phyloP scores from a whole-genome alignment of 208 protist genomes.

The Naegleria fowleri region DNA sequence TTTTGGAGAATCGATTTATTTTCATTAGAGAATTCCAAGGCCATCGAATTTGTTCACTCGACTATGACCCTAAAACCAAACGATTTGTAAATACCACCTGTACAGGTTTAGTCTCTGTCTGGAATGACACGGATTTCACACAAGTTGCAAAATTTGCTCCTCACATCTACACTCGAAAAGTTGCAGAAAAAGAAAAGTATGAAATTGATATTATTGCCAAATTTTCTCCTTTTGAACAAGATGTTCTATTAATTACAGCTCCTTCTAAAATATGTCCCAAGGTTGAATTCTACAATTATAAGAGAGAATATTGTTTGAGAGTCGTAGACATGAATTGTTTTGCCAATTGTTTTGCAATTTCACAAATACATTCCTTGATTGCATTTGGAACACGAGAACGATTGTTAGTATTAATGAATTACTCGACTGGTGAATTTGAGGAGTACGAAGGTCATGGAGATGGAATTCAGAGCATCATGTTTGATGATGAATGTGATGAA shows the following conservation, averaged over 20 bases:
- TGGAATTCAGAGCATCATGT: neutral
- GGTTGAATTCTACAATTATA: neutral
- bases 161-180: neutral
- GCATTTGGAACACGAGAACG: neutral
- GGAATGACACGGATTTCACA: neutral
- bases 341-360: neutral
- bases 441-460: neutral
- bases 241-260: neutral
- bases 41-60: neutral
- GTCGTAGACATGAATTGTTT: neutral
- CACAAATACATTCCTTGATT: neutral
- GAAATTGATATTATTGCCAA: neutral
- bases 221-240: neutral
- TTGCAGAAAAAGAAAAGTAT: neutral
- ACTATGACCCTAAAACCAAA: neutral
- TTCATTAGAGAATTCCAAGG: neutral
- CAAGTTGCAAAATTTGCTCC: neutral
- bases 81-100: neutral
- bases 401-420: neutral
- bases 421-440: neutral
- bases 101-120: neutral
- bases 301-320: neutral
- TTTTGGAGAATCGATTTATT: neutral
- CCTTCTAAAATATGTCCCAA: neutral
- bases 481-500: neutral